phyloP scores from a whole-genome alignment of 257 asterid species.

The Lithospermum erythrorhizon region DNA sequence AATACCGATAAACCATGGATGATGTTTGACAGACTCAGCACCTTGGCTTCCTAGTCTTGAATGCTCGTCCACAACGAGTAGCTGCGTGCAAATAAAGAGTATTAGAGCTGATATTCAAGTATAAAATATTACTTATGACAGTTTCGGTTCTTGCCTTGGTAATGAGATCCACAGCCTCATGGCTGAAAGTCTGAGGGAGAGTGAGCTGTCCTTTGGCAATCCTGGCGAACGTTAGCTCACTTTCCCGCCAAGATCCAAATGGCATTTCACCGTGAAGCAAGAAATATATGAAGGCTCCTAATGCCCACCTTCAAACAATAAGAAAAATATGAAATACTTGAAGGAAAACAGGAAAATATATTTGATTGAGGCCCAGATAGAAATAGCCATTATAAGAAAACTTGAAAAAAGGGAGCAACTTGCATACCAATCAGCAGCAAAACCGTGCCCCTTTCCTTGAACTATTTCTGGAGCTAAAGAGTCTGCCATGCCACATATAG shows the following conservation, averaged over 20 bases:
- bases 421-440: constrained; percentile 80
- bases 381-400: not conserved
- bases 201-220: constrained; percentile 76
- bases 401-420: constrained; percentile 11
- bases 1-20: constrained; percentile 68
- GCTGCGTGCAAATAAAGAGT: constrained; percentile 23
- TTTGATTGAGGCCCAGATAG: not conserved
- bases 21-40: constrained; percentile 49
- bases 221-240: constrained; percentile 80
- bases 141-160: constrained; percentile 42
- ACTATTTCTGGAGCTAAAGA: constrained; percentile 89
- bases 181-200: constrained; percentile 57
- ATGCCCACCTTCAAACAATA: constrained; percentile 64
- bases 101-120: not conserved
- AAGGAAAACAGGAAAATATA: not conserved
- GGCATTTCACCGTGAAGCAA: constrained; percentile 97
- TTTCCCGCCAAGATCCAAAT: constrained; percentile 94
- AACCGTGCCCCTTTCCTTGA: constrained; percentile 90
- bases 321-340: not conserved
- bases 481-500: constrained; percentile 82
- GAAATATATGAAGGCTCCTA: constrained; percentile 84
- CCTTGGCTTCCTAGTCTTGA: constrained; percentile 79
- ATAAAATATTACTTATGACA: not conserved
- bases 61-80: constrained; percentile 75
- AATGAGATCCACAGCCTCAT: constrained; percentile 65